Percentiles rank a stretch among this genome's conserved stretches.
These are phyloP conservation scores for Myriosclerotinia scirpicola DNA, from an alignment of 2,329 filamentous ascomycete species.

Conservation along the genomic window DNA sequence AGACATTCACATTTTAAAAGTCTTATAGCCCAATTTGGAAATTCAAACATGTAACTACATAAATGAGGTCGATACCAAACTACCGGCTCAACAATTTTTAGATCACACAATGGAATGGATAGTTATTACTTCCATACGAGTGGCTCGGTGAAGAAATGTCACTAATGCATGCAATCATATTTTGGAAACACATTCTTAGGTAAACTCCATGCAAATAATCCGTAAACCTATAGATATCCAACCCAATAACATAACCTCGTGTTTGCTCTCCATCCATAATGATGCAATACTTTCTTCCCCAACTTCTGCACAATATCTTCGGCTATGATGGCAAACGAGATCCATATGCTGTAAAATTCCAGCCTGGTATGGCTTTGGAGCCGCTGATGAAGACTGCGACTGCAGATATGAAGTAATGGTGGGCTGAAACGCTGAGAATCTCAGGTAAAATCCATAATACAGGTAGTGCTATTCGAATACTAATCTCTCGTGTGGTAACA, in stretches of 20 bases:
- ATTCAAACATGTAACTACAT: not conserved
- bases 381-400: conserved; percentile 6
- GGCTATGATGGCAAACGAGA: not conserved
- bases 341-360: conserved; percentile 1
- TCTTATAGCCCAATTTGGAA: not conserved
- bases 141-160: not conserved
- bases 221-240: conserved; percentile 14
- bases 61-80: not conserved
- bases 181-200: conserved; percentile 10
- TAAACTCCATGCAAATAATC: conserved; percentile 15
- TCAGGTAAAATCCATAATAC: conserved; percentile 2
- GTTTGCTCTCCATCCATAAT: not conserved
- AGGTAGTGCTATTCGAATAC: conserved; percentile 5
- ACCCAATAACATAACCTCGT: conserved; percentile 11
- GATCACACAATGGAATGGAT: not conserved
- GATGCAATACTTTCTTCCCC: not conserved
- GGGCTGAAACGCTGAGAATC: not conserved
- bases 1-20: not conserved
- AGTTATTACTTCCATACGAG: not conserved
- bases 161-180: conserved; percentile 3
- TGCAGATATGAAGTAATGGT: conserved; percentile 1
- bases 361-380: conserved; percentile 7
- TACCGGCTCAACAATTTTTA: not conserved
- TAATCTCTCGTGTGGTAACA: conserved; percentile 2
- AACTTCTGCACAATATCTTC: conserved; percentile 3